Evolutionary conservation across 106 monocot genomes (phyloP), one percentile per base, ranked within the genome.

Genomic region (Phalaenopsis equestris): DNA sequence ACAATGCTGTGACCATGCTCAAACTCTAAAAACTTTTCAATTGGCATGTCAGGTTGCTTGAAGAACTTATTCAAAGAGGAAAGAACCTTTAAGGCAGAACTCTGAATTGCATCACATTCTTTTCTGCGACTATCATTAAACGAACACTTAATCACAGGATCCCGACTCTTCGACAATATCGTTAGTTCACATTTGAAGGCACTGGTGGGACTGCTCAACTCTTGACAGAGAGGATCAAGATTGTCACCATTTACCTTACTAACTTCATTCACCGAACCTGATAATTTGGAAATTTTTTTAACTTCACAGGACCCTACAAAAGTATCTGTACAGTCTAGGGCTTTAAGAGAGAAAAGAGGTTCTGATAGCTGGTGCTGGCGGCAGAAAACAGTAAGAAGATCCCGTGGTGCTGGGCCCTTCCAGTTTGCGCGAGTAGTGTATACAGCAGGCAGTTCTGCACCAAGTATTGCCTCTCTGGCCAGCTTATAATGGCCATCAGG

Each of bases 401-500:
- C 93, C 83, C 82, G 87, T 45, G 99, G 99, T 58, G 80, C 65
- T 46, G 88, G 77, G 4, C 95, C 99, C 65, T 74, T 94, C 99
- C 99, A 99, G 76, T 91, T 93, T 79, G 85, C 80, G 38, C 90
- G 93, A 23, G 89, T 79, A 77, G 88, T 90, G 70, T 82, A 99
- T 15, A 56, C 57, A 72, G 79, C 80, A 42, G 99, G 99, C 80
- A 98, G 79, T 74, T 92, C 89, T 18, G 89, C 92, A 12, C 79
- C 87, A 86, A 98, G 88, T 67, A 98, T 77, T 57, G 99, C 87
- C 39, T 90, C 94, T 42, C 92, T 92, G 15, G 84, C 90, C 18
- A 98, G 38, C 86, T 94, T 98, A 70, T 94, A 94, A 68, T 80
- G 81, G 64, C 94, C 98, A 82, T 90, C 92, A 77, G 98, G 98